Percentiles rank a stretch among this genome's conserved stretches.
phyloP scores from a whole-genome alignment of 1,139 yeast genomes.

The Hyphopichia fennica region DNA sequence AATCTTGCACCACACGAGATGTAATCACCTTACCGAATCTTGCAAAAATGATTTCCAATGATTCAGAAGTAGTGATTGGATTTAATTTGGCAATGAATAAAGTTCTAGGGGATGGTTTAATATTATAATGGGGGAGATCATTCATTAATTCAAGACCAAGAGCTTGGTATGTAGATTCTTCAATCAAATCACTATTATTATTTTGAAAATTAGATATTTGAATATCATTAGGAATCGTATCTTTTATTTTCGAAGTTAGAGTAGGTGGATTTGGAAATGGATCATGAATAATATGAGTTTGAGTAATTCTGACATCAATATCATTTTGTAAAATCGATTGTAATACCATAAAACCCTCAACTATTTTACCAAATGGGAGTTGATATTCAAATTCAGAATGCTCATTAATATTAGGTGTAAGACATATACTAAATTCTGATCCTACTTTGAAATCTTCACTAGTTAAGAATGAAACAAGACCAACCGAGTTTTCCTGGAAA shows the following conservation, averaged over 20 bases:
- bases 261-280: slow-evolving; percentile 44
- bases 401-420: slow-evolving; percentile 16
- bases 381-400: slow-evolving; percentile 10
- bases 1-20: slow-evolving; percentile 49
- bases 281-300: slow-evolving; percentile 51
- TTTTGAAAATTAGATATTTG: background rate
- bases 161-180: slow-evolving; percentile 29
- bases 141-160: slow-evolving; percentile 64
- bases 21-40: slow-evolving; percentile 57
- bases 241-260: background rate
- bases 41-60: slow-evolving; percentile 53
- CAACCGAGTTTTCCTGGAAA: slow-evolving; percentile 34
- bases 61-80: slow-evolving; percentile 56
- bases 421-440: slow-evolving; percentile 28
- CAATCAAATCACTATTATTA: slow-evolving; percentile 3
- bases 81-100: slow-evolving; percentile 65
- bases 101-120: slow-evolving; percentile 60
- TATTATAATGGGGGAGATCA: slow-evolving; percentile 59
- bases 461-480: slow-evolving; percentile 20
- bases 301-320: slow-evolving; percentile 55
- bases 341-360: slow-evolving; percentile 51
- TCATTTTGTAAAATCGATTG: slow-evolving; percentile 41
- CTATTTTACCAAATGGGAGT: slow-evolving; percentile 50
- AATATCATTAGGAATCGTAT: slow-evolving; percentile 3
- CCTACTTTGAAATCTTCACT: slow-evolving; percentile 18